phyloP scores from a whole-genome alignment of 345 rosid species.

The Eucalyptus pauciflora region DNA sequence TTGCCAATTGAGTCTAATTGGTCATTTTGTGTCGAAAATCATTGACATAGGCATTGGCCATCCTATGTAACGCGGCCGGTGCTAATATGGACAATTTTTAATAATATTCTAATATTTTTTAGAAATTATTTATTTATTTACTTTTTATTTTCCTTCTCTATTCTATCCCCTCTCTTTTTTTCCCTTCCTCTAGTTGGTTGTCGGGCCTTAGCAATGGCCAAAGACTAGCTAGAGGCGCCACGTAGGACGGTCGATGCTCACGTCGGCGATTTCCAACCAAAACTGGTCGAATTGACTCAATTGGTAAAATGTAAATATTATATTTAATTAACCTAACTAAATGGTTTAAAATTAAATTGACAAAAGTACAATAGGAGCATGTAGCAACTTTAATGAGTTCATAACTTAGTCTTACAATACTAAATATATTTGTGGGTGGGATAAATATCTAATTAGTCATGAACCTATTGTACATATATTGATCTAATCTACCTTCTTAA shows the following conservation, averaged over 20 bases:
- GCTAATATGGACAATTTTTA: accelerated
- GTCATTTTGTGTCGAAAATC: no score
- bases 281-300: accelerated
- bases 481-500: neutral
- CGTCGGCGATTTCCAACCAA: accelerated
- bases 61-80: accelerated
- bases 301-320: neutral
- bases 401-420: neutral
- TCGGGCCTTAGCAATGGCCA: accelerated
- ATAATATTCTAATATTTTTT: no score
- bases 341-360: accelerated
- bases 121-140: no score
- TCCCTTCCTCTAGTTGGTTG: accelerated
- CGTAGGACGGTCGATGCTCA: accelerated
- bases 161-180: no score
- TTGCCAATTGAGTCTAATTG: neutral
- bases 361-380: no score
- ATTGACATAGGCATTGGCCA: no score
- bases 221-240: neutral
- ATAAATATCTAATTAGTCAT: neutral
- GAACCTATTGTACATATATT: neutral
- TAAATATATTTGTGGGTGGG: neutral
- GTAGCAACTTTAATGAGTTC: neutral
- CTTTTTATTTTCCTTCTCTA: no score
- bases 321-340: no score